Base-by-base conservation (phyloP, 2,329 filamentous ascomycete species). In the Didymella exigua region DNA sequence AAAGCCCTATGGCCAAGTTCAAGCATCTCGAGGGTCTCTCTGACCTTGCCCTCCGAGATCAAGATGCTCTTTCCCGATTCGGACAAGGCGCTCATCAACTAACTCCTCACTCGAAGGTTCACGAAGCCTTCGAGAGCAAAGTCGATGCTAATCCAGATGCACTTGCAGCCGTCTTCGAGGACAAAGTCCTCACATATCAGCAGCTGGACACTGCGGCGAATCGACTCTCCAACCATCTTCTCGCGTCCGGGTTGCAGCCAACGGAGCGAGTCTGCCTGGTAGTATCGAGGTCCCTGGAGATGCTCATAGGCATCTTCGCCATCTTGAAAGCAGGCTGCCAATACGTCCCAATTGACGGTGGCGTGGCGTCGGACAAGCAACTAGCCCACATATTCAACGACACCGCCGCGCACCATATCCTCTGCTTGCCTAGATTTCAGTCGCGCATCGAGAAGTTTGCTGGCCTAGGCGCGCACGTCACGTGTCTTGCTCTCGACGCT, bases 311-410 rank as follows among this genome's bases (percentile, higher is more conserved):
- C 18, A 84, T 86, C 43, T 75, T 84, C 50, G 83, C 82, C 2
- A 75, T 85, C 16, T 71, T 86, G 29, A 83, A 82, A 51, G 80
- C 80, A 42, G 83, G 84, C 18, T 84, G 80, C 13, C 83, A 86
- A 59, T 86, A 86, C 63, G 77, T 86, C 5, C 84, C 84, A 3
- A 76, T 86, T 2, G 84, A 87, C 56, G 83, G 83, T 30, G 80
- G 81, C 8, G 67, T 73, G 14, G 59, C 62, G 8, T 71, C 71
- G 2, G 65, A 73, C 7, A 61, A 68, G 42, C 66, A 67, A 9
- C 38, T 86, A 23, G 70, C 72, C 21, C 78, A 81, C 51, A 82
- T 84, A 23, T 73, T 85, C 41, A 67, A 73, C 23, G 76, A 85
- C 59, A 78, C 81, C 2, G 69, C 71, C 11, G 75, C 78, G 6